These are phyloP conservation scores for Powellomyces hirtus DNA, from an alignment of 192 early-diverging fungal species.

Conservation along the genomic window DNA sequence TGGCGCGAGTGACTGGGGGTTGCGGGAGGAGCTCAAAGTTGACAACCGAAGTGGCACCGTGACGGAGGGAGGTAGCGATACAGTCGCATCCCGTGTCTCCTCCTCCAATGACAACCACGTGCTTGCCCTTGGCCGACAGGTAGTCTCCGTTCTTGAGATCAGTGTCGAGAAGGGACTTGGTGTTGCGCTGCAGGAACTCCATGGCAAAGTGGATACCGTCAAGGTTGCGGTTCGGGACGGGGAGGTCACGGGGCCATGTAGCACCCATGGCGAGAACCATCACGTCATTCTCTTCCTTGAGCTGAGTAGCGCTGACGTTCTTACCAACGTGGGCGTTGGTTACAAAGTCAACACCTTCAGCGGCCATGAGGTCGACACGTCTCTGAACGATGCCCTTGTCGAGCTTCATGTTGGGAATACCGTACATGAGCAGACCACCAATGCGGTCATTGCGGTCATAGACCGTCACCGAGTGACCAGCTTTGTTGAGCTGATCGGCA, in stretches of 20 bases:
- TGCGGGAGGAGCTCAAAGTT: slow-evolving; percentile 98
- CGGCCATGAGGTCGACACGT: slow-evolving; percentile 87
- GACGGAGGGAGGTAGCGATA: slow-evolving; percentile 76
- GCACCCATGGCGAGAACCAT: slow-evolving; percentile 90
- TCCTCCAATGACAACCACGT: slow-evolving; percentile 97
- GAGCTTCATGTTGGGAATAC: slow-evolving; percentile 99
- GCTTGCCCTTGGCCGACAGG: slow-evolving; percentile 85
- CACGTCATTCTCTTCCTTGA: slow-evolving; percentile 74
- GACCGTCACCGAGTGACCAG: slow-evolving; percentile 91
- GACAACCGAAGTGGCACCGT: slow-evolving; percentile 77
- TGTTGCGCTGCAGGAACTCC: slow-evolving; percentile 93
- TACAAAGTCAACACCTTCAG: slow-evolving; percentile 92
- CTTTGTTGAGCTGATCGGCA: slow-evolving; percentile 97
- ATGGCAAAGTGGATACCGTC: slow-evolving; percentile 97
- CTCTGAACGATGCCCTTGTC: slow-evolving; percentile 95
- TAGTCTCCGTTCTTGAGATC: slow-evolving; percentile 71
- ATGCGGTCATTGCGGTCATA: slow-evolving; percentile 96
- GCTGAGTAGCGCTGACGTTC: slow-evolving; percentile 65
- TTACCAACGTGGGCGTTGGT: slow-evolving; percentile 87
- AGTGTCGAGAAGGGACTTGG: slow-evolving; percentile 76
- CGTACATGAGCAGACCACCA: slow-evolving; percentile 96
- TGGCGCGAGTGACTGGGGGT: slow-evolving; percentile 77
- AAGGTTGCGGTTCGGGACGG: slow-evolving; percentile 80
- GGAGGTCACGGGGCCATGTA: slow-evolving; percentile 95
- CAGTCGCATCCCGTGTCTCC: slow-evolving; percentile 98